Percentiles rank a stretch among this genome's conserved stretches.
These are phyloP conservation scores for Petasospora rhodanensis DNA, from an alignment of 1,139 yeast genomes.

Conservation along the genomic window DNA sequence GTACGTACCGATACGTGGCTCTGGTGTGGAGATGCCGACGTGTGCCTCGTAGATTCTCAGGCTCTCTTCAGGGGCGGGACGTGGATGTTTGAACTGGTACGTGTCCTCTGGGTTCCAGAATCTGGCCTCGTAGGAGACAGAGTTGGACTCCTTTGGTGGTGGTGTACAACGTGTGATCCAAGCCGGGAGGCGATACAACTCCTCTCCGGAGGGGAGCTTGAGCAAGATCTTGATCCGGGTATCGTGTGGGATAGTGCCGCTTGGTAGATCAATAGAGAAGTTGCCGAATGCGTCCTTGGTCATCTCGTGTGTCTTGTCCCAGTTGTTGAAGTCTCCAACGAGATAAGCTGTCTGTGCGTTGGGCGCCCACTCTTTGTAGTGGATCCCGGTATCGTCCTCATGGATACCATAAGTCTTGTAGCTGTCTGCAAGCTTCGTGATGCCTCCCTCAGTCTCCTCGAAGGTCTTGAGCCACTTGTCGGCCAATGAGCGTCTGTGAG, in stretches of 20 bases:
- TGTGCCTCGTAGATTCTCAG: slow-evolving; percentile 93
- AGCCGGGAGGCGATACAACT: slow-evolving; percentile 79
- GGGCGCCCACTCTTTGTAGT: slow-evolving; percentile 84
- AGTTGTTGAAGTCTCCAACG: slow-evolving; percentile 86
- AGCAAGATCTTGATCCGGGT: slow-evolving; percentile 73
- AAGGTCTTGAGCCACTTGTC: slow-evolving; percentile 53
- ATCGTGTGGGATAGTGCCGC: slow-evolving; percentile 68
- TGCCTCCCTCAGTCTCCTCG: slow-evolving; percentile 36
- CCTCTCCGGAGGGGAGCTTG: slow-evolving; percentile 61
- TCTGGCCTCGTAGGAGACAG: slow-evolving; percentile 67
- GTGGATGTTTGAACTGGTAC: slow-evolving; percentile 58
- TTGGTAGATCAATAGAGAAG: slow-evolving; percentile 52
- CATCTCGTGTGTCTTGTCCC: slow-evolving; percentile 66
- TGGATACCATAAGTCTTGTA: slow-evolving; percentile 77
- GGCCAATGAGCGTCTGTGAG: slow-evolving; percentile 49
- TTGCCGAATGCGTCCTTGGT: slow-evolving; percentile 58
- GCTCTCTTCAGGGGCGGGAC: slow-evolving; percentile 54
- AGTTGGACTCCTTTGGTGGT: slow-evolving; percentile 44
- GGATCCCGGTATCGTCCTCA: slow-evolving; percentile 48
- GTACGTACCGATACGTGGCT: slow-evolving; percentile 79
- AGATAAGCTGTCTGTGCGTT: slow-evolving; percentile 70
- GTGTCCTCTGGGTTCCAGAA: slow-evolving; percentile 78
- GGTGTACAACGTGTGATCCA: slow-evolving; percentile 86
- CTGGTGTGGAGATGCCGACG: slow-evolving; percentile 90
- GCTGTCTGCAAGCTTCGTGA: slow-evolving; percentile 37